These are phyloP conservation scores for Camellia granthamiana DNA, from an alignment of 148 eudicot species.

Conservation along the genomic window DNA sequence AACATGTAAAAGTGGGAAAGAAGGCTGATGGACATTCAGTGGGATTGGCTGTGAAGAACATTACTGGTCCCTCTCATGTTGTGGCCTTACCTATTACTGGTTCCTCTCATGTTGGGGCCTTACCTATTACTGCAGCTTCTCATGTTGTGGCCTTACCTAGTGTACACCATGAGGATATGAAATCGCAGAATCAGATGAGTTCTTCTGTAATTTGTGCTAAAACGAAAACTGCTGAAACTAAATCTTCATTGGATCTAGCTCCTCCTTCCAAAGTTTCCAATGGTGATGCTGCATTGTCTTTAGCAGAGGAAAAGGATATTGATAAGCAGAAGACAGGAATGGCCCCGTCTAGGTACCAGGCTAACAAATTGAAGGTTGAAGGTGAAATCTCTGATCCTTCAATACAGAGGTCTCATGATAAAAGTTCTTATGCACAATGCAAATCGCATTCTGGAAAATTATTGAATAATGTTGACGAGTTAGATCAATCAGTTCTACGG, in stretches of 20 bases:
- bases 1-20: conserved; percentile 56
- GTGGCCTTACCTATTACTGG: conserved; percentile 33
- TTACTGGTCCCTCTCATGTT: conserved; percentile 31
- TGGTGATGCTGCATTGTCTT: conserved; percentile 32
- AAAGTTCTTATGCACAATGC: conserved; percentile 33
- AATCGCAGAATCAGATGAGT: conserved; percentile 35
- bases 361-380: conserved; percentile 50
- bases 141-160: conserved; percentile 35
- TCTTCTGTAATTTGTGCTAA: conserved; percentile 36
- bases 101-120: conserved; percentile 25
- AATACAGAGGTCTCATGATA: conserved; percentile 38
- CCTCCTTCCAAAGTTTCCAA: conserved; percentile 36
- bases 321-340: conserved; percentile 43
- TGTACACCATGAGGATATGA: conserved; percentile 32
- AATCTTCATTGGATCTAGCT: conserved; percentile 27
- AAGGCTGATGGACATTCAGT: conserved; percentile 47
- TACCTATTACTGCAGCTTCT: conserved; percentile 25
- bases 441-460: conserved; percentile 43
- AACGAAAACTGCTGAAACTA: conserved; percentile 43
- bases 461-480: conserved; percentile 32
- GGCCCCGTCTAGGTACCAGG: conserved; percentile 30
- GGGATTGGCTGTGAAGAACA: conserved; percentile 39
- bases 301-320: conserved; percentile 29
- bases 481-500: conserved; percentile 39
- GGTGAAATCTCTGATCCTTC: conserved; percentile 33